Base-by-base conservation (phyloP, 805 yeast genomes). In the Ogataea minuta region DNA sequence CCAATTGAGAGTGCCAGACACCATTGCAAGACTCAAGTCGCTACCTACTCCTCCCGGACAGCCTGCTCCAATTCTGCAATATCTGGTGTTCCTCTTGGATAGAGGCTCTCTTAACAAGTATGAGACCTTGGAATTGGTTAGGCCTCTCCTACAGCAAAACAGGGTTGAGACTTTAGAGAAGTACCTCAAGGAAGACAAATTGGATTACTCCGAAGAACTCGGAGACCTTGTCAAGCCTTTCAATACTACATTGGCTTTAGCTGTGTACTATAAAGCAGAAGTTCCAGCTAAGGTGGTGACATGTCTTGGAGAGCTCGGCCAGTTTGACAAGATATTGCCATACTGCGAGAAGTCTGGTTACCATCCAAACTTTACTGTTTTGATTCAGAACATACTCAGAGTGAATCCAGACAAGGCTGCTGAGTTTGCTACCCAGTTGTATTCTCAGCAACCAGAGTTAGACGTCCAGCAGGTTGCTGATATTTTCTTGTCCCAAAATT, bases 381-480 rank as follows among this genome's bases (percentile, higher is more conserved):
- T 93, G 67, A 78, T 93, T 54, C 96, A 95, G 61, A 86, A 87
- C 66, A 77, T 93, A 54, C 80, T 91, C 33, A 81, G 98, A 64
- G 79, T 85, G 17, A 89, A 85, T 62, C 96, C 99, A n/a, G 99
- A 93, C 57, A 87, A 88, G 64, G 99, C 97, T 19, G 86, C 96
- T 28, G 99, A 93, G 66, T 93, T 93, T 68, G 98, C 99, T 11
- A 80, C 88, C 27, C 84, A 89, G 48, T 74, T 93, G 46, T 75
- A 87, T 49, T 73, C 79, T 50, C 49, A 66, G 27, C 71, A 75
- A 31, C 84, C 85, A 31, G 78, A 75, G 33, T 68, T 93, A 48
- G 88, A 90, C 48, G 72, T 90, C 47, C 96, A 89, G 68, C 81
- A 81, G 52, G 74, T 88, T 52, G 90, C 96, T 23, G 99, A 93